Conservation (phyloP, 805 yeast genomes). For the Saturnispora quitensis region DNA sequence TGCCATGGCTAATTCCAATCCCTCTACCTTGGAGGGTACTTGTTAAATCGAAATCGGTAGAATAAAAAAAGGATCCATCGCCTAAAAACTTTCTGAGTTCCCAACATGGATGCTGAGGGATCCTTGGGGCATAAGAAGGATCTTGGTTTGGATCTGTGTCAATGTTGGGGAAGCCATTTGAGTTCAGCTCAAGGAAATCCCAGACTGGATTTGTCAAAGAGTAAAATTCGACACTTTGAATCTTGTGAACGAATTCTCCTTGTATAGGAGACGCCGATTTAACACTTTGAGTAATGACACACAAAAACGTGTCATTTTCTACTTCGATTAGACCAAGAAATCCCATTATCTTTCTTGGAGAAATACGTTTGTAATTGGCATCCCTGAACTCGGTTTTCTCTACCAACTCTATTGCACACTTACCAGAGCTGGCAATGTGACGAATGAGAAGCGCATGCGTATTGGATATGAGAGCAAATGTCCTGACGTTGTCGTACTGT, state of each 20-base stretch:
- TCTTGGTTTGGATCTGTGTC: constrained; percentile 30
- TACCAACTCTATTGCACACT: constrained; percentile 43
- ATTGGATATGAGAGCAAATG: constrained; percentile 34
- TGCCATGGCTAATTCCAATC: constrained; percentile 31
- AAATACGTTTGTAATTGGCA: constrained; percentile 34
- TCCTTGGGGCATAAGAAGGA: constrained; percentile 18
- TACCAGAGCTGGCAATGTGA: constrained; percentile 27
- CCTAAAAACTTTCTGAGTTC: constrained; percentile 68
- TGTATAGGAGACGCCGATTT: constrained; percentile 78
- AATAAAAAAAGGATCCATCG: constrained; percentile 87
- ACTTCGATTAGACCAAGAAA: constrained; percentile 76
- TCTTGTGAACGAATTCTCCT: constrained; percentile 70
- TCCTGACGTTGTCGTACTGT: constrained; percentile 26
- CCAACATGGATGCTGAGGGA: constrained; percentile 70
- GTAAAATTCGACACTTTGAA: constrained; percentile 78
- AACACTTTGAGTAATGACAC: constrained; percentile 67
- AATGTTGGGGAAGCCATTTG: constrained; percentile 54
- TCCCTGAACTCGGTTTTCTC: constrained; percentile 30
- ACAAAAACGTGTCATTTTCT: constrained; percentile 58
- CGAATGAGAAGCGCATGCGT: constrained; percentile 40
- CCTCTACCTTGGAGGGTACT: constrained; percentile 77
- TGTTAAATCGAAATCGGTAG: constrained; percentile 87
- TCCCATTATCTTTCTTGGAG: constrained; percentile 44
- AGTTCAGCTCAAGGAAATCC: constrained; percentile 69
- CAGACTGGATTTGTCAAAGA: constrained; percentile 63